Evolutionary conservation across 2,329 filamentous ascomycete species (phyloP).

Genomic region (Botrytis galanthina): DNA sequence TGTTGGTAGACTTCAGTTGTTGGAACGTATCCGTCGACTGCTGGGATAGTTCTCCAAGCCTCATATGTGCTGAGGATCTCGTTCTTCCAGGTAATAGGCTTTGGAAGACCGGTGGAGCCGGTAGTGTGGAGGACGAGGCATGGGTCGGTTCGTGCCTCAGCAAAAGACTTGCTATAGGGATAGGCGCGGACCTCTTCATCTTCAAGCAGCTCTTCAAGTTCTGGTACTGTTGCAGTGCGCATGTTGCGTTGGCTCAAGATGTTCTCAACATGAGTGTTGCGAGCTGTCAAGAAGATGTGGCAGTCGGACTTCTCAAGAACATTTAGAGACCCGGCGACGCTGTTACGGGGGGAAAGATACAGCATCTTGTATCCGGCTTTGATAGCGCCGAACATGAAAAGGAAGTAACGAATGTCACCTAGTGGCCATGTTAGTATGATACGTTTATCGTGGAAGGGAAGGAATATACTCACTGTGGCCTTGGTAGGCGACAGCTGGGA

Average conservation of each 20-base stretch:
- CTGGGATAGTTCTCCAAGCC: constrained; percentile 28
- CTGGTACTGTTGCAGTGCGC: constrained; percentile 29
- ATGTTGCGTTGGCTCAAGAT: constrained; percentile 22
- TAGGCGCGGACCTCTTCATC: constrained; percentile 26
- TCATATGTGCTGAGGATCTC: constrained; percentile 31
- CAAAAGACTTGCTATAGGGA: constrained; percentile 39
- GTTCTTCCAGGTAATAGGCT: constrained; percentile 39
- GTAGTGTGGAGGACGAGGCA: constrained; percentile 45
- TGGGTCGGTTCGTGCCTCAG: constrained; percentile 40
- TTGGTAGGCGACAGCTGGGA: constrained; percentile 22
- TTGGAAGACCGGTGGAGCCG: constrained; percentile 45
- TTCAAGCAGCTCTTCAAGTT: constrained; percentile 37
- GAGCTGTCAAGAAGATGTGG: constrained; percentile 23
- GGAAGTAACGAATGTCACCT: constrained; percentile 29
- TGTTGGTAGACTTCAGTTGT: constrained; percentile 60
- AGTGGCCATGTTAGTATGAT: neutral
- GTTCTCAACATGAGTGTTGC: constrained; percentile 24
- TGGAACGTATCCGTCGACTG: constrained; percentile 60
- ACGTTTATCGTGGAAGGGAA: neutral
- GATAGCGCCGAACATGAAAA: constrained; percentile 34
- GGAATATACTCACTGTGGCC: constrained; percentile 17
- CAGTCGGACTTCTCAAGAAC: constrained; percentile 40
- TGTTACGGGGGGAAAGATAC: constrained; percentile 42
- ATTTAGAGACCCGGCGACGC: constrained; percentile 37
- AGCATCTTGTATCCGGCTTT: constrained; percentile 41